Evolutionary conservation across 495 filamentous ascomycete genomes (phyloP).

Genomic region (Viridothelium virens): DNA sequence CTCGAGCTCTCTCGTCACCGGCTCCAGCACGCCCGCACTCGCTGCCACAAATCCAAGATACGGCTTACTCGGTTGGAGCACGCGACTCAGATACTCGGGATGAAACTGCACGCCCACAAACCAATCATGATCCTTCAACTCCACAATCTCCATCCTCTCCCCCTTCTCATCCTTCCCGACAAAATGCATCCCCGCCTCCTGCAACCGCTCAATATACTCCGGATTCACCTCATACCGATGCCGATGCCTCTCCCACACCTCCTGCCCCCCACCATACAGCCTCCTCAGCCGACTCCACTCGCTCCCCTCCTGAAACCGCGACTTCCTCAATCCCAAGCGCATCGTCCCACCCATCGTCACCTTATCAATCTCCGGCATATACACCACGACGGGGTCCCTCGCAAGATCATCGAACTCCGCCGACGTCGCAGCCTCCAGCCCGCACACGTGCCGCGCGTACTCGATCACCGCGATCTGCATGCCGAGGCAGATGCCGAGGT

Average conservation of each 20-base stretch:
- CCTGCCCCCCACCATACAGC: conserved; percentile 53
- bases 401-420: conserved; percentile 56
- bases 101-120: conserved; percentile 89
- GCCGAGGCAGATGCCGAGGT: conserved; percentile 87
- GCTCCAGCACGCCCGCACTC: conserved; percentile 31
- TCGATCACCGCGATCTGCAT: conserved; percentile 95
- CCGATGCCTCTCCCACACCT: conserved; percentile 56
- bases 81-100: conserved; percentile 70
- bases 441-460: conserved; percentile 65
- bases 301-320: conserved; percentile 64
- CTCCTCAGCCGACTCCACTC: conserved; percentile 74
- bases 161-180: conserved; percentile 75
- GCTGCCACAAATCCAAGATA: conserved; percentile 86
- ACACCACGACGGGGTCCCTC: conserved; percentile 61
- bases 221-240: conserved; percentile 76
- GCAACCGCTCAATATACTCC: conserved; percentile 51
- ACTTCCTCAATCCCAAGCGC: conserved; percentile 72
- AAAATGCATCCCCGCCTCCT: conserved; percentile 53
- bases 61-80: conserved; percentile 64
- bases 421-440: conserved; percentile 47
- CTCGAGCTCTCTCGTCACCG: conserved; percentile 16
- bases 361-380: conserved; percentile 84
- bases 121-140: conserved; percentile 82
- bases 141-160: conserved; percentile 84
- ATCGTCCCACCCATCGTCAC: conserved; percentile 79